phyloP scores from a whole-genome alignment of 495 filamentous ascomycete species.

The Aspergillus ellipticus region DNA sequence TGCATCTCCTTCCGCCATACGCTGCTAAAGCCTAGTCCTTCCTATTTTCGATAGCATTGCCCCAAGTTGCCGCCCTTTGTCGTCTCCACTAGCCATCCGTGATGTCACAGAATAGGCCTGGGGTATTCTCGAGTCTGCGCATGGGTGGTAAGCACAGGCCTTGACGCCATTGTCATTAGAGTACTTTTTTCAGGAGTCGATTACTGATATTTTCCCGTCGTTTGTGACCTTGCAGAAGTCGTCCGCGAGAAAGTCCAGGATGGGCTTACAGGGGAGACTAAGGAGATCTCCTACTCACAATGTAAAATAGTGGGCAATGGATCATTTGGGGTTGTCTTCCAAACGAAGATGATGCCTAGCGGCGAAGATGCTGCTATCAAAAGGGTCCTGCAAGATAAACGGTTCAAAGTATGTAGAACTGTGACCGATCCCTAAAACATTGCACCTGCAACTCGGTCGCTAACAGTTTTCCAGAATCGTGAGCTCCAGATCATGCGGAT shows the following conservation, averaged over 20 bases:
- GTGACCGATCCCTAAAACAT: too few species aligned
- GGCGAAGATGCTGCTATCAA: conserved; percentile 99
- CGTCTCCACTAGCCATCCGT: conserved; percentile 25
- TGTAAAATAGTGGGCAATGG: conserved; percentile 99
- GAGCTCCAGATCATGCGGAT: conserved; percentile 99
- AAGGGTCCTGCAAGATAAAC: conserved; percentile 95
- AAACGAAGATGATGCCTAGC: conserved; percentile 94
- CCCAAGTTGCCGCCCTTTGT: conserved; percentile 16
- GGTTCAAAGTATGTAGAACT: conserved; percentile 81
- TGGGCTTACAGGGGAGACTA: conserved; percentile 91
- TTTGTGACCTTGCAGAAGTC: conserved; percentile 61
- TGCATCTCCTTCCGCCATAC: conserved; percentile 35
- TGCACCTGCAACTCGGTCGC: too few species aligned
- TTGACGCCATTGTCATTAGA: conserved; percentile 11
- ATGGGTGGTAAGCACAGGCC: conserved; percentile 68
- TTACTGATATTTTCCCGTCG: conserved; percentile 5
- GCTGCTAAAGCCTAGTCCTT: conserved; percentile 47
- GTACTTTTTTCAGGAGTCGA: background rate
- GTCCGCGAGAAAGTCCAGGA: conserved; percentile 99
- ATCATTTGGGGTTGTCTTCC: conserved; percentile 97
- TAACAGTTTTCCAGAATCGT: conserved; percentile 70
- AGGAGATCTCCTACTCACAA: conserved; percentile 96
- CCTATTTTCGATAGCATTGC: conserved; percentile 35
- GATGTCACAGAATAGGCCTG: conserved; percentile 74
- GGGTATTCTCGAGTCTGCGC: conserved; percentile 70